Evolutionary conservation across 1,284 basidiomycete species (phyloP), one percentile per base, ranked within the genome.

Genomic region (Prillingera fragicola): DNA sequence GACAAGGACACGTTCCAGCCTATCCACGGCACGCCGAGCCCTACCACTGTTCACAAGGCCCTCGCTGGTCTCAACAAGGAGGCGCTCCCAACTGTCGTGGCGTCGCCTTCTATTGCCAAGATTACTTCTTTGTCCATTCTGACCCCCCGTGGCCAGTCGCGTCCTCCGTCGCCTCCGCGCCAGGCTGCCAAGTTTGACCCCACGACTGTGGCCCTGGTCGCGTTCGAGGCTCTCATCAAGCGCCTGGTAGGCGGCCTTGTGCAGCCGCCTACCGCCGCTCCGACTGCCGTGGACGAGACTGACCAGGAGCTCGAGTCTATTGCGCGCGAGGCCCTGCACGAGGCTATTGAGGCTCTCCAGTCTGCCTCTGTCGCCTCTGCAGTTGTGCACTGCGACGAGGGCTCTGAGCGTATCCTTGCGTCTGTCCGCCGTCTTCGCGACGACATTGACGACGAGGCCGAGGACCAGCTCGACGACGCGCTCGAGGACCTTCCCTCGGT

Each of bases 401-500:
- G 48, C 0, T 51, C 60, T 3, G 43, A 45, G 4, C 28, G 57
- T 10, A 56, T 64, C 14, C 45, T 53, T 15, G 44, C 37, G 38
- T 35, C 59, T 42, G 34, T 57, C 12, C 48, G 59, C n/a, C 50
- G 66, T 24, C 57, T 69, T 15, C 56, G 65, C 31, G 69, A 70
- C 50, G 69, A 72, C 43, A 56, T 63, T 24, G 66, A 62, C 37
- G 54, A 62, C 26, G 52, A 50, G 12, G 52, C 48, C 19, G 65
- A 69, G 23, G 69, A 68, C 25, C 54, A 58, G 35, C 58, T 71
- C 9, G 66, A 72, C 46, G 70, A 73, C 42, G 71, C 71, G 0
- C 56, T 70, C 42, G 71, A 73, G 51, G 71, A 73, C 49, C 54
- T 72, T 14, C 70, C 70, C 8, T 58, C 69, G 5, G 58, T 72